Evolutionary conservation across 805 yeast species (phyloP).

Genomic region (Barnettozyma sp.): DNA sequence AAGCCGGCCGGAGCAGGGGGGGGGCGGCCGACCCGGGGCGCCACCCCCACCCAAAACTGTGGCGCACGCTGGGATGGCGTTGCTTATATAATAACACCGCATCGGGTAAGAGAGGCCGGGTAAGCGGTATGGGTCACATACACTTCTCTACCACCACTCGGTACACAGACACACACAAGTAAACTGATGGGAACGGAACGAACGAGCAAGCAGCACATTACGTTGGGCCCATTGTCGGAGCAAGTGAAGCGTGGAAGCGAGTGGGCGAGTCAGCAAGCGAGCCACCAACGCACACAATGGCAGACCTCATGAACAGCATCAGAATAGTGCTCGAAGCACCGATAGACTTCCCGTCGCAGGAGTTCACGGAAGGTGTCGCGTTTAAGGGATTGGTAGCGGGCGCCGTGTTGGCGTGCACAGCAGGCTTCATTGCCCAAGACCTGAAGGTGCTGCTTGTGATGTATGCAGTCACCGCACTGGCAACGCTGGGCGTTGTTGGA

Average conservation of each 20-base stretch:
- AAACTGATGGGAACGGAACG: background rate
- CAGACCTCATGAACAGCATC: constrained; percentile 25
- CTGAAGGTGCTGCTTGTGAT: constrained; percentile 32
- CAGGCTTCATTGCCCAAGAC: constrained; percentile 45
- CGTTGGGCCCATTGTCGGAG: too few species aligned
- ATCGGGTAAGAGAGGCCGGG: too few species aligned
- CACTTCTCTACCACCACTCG: too few species aligned
- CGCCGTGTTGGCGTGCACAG: constrained; percentile 33
- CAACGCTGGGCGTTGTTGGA: constrained; percentile 34
- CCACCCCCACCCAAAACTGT: too few species aligned
- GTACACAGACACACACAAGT: background rate
- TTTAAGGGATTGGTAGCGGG: constrained; percentile 18
- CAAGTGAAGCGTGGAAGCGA: background rate
- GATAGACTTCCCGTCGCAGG: constrained; percentile 29
- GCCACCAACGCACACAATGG: constrained; percentile 23
- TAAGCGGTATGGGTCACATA: too few species aligned
- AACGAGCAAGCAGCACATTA: too few species aligned
- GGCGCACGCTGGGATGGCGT: too few species aligned
- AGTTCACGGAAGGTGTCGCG: constrained; percentile 15
- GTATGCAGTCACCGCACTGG: constrained; percentile 31
- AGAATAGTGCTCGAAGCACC: constrained; percentile 26
- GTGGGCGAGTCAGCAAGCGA: background rate
- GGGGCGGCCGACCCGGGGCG: too few species aligned
- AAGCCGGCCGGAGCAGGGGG: too few species aligned
- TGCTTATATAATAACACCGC: too few species aligned